Base-by-base conservation (phyloP, 768 basidiomycete species). In the Tricholomella constricta region DNA sequence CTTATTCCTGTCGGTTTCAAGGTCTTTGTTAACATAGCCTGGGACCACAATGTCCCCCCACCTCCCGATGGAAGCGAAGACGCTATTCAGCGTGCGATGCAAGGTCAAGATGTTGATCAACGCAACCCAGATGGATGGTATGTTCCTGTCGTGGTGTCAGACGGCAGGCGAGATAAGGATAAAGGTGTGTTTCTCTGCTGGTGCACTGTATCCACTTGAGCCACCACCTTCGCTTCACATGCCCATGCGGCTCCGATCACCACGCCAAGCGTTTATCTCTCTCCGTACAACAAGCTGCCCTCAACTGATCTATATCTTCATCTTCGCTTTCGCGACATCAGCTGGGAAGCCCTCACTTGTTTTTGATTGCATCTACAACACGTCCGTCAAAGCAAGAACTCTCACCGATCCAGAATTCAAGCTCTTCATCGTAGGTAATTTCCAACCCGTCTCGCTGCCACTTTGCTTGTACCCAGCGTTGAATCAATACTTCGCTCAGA, bases 11-110 rank as follows among this genome's bases (percentile, higher is more conserved):
- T 73, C 31, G 79, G 78, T 22, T 65, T 70, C 54, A 91, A 92
- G 68, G 67, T 90, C 29, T 92, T 92, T 65, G 69, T 90, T 26
- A 92, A 92, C 61, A 71, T 92, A 12, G 81, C 84, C 15, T 91
- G 83, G 80, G 88, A 88, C 51, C 17, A 69, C 9, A 78, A 83
- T 54, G 80, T 91, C 0, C 89, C 89, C 3, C 76, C 84, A 0
- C 88, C 89, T 0, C 86, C 87, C 10, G 70, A 78, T n/a, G 81
- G 73, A 1, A 78, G 68, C 55, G 82, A 87, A 55, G 80, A 83
- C 12, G 76, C 65, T 7, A 80, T 89, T 27, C 79, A 76, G n/a
- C 71, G 71, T 19, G 86, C 85, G 5, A 80, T 88, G 72, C 65
- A 68, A 26, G 81, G 79, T 23, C 73, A 80, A 41, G 75, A 78